Evolutionary conservation across 768 basidiomycete species (phyloP), one percentile per base, ranked within the genome.

Genomic region (Termitomyces sp.): DNA sequence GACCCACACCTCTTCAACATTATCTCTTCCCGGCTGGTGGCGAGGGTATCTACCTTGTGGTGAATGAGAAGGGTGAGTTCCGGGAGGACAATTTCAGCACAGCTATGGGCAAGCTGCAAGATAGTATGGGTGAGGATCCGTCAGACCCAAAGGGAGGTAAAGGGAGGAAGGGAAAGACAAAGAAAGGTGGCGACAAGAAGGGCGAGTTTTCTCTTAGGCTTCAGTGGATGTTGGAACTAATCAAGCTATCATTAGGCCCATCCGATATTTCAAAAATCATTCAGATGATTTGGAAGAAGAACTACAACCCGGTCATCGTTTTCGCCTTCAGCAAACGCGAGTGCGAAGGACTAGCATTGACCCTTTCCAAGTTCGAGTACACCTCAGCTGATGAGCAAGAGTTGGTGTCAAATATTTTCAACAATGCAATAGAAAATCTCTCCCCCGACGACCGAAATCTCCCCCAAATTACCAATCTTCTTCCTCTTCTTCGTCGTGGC

Each of bases 311-410:
- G 0, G 95, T 98, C 60, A 99, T 99, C 66, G 86, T 98, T 53
- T 99, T 99, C 70, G 91, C 96, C 5, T 99, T 99, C 74, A 92
- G 91, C 74, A 98, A 98, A 69, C 86, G 95, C 49, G 96, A 98
- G 75, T 98, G 97, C 70, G 97, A 99, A 71, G 85, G 82, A 0
- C 81, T 97, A 32, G 97, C 97, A 2, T 77, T 97, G 58, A 86
- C 83, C 30, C 82, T 98, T 76, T 87, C 90, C n/a, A 98, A 98
- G 68, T 83, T 94, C 60, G 95, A 98, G 64, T 93, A 96, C 77
- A 99, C 94, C 66, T 81, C 87, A 2, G 82, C 88, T 17, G 94
- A 96, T 38, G 97, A 99, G 70, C 90, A 93, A 61, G 89, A 90
- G 45, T 78, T 90, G 40, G 88, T 97, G 45, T 71, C 80, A 30